Percentiles rank a stretch among this genome's conserved stretches.
These are phyloP conservation scores for Yamadazyma conglobata DNA, from an alignment of 1,139 yeast species.

Conservation along the genomic window DNA sequence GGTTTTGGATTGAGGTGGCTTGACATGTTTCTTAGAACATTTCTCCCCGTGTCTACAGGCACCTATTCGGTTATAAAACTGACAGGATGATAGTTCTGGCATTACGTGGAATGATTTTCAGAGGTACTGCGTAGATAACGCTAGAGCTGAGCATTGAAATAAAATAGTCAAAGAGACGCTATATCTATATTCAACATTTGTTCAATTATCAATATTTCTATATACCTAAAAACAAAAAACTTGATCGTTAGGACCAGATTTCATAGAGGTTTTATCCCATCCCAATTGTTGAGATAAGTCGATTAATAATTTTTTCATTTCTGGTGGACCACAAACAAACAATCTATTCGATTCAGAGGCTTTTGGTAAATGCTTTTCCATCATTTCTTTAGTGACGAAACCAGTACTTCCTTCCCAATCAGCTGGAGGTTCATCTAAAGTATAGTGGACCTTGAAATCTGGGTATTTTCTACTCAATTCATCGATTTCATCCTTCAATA, in stretches of 20 bases:
- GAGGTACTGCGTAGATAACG: background rate
- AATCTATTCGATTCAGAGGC: slow-evolving; percentile 49
- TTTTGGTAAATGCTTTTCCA: slow-evolving; percentile 48
- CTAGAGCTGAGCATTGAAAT: no score
- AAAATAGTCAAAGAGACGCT: no score
- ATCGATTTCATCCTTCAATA: slow-evolving; percentile 66
- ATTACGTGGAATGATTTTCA: background rate
- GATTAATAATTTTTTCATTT: slow-evolving; percentile 54
- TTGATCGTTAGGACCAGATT: slow-evolving; percentile 56
- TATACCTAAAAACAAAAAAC: slow-evolving; percentile 59
- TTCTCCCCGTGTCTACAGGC: slow-evolving; percentile 93
- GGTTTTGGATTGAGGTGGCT: slow-evolving; percentile 67
- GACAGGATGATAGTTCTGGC: slow-evolving; percentile 20
- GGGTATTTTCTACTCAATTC: slow-evolving; percentile 63
- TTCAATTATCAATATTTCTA: no score
- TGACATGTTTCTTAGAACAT: slow-evolving; percentile 74
- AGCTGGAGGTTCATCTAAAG: slow-evolving; percentile 32
- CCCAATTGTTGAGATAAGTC: slow-evolving; percentile 55
- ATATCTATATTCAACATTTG: no score
- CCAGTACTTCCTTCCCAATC: slow-evolving; percentile 61
- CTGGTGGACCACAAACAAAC: slow-evolving; percentile 75
- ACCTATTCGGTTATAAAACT: slow-evolving; percentile 79
- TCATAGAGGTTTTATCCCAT: slow-evolving; percentile 47
- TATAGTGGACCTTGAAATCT: slow-evolving; percentile 46
- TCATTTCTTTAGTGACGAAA: slow-evolving; percentile 54